Conservation (phyloP, 306 rosid genomes). For the Malus sieversii region DNA sequence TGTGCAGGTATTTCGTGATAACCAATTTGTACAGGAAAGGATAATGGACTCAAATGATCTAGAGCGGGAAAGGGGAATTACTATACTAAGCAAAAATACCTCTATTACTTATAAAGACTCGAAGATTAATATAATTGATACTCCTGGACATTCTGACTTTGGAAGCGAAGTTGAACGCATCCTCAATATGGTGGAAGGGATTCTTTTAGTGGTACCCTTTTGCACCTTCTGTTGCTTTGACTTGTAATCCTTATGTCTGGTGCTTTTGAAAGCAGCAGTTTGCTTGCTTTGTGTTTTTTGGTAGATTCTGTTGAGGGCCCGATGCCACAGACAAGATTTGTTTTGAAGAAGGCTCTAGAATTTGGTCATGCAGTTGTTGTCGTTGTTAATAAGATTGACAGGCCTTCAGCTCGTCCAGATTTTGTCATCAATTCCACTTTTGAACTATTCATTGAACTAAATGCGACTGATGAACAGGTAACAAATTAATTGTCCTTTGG, state of each 20-base stretch:
- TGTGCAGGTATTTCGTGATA: slow-evolving; percentile 88
- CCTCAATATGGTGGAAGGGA: slow-evolving; percentile 98
- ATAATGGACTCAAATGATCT: slow-evolving; percentile 97
- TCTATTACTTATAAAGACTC: slow-evolving; percentile 79
- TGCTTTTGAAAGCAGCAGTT: slow-evolving; percentile 15
- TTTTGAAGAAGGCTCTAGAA: slow-evolving; percentile 94
- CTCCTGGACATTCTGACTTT: slow-evolving; percentile 99
- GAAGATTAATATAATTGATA: slow-evolving; percentile 88
- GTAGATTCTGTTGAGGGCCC: slow-evolving; percentile 99
- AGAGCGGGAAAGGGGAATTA: slow-evolving; percentile 98
- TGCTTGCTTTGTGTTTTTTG: slow-evolving; percentile 32
- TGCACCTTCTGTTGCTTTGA: slow-evolving; percentile 9
- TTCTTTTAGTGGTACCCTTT: slow-evolving; percentile 80
- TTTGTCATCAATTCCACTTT: slow-evolving; percentile 89
- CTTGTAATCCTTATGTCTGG: background rate
- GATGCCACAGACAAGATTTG: slow-evolving; percentile 99
- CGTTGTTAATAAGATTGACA: slow-evolving; percentile 93
- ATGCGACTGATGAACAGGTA: slow-evolving; percentile 97
- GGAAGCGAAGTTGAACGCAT: slow-evolving; percentile 98
- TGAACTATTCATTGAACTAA: slow-evolving; percentile 91
- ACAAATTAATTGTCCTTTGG: background rate
- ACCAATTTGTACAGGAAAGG: slow-evolving; percentile 88
- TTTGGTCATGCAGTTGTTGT: slow-evolving; percentile 98
- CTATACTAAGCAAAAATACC: slow-evolving; percentile 91
- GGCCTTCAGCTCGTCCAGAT: slow-evolving; percentile 93